Conservation (phyloP, 345 rosid species). For the Lepidium aucheri region DNA sequence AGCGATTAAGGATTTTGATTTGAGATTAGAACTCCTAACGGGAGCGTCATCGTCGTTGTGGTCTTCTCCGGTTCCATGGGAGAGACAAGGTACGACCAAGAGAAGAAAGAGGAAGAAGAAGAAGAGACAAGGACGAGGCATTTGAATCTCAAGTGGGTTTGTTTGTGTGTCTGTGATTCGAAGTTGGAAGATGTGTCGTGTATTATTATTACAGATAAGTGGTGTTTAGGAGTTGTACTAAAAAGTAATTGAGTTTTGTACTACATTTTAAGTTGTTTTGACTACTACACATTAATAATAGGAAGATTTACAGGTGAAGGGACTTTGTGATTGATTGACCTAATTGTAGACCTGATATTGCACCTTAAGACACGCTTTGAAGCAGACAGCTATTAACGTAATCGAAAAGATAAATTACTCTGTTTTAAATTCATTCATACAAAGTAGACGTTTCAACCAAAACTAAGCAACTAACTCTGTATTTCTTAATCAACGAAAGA, state of each 20-base stretch:
- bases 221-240: conserved; percentile 10
- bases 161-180: neutral
- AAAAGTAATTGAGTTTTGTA: conserved; percentile 1
- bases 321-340: conserved; percentile 1
- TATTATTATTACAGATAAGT: neutral
- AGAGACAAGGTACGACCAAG: conserved; percentile 38
- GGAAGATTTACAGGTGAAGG: neutral
- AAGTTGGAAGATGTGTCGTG: conserved; percentile 1
- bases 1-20: conserved; percentile 40
- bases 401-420: neutral
- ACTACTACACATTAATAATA: neutral
- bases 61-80: conserved; percentile 38
- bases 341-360: conserved; percentile 3
- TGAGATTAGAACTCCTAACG: conserved; percentile 26
- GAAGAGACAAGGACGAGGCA: conserved; percentile 37
- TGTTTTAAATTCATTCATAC: neutral
- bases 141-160: neutral
- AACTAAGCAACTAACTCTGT: neutral
- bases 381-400: conserved; percentile 2
- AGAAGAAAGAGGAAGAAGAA: conserved; percentile 35
- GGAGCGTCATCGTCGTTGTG: conserved; percentile 22
- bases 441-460: conserved; percentile 4
- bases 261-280: neutral
- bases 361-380: conserved; percentile 24
- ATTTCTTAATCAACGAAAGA: neutral